Base-by-base conservation (phyloP, 768 basidiomycete species). In the Phylloporus arenicola region DNA sequence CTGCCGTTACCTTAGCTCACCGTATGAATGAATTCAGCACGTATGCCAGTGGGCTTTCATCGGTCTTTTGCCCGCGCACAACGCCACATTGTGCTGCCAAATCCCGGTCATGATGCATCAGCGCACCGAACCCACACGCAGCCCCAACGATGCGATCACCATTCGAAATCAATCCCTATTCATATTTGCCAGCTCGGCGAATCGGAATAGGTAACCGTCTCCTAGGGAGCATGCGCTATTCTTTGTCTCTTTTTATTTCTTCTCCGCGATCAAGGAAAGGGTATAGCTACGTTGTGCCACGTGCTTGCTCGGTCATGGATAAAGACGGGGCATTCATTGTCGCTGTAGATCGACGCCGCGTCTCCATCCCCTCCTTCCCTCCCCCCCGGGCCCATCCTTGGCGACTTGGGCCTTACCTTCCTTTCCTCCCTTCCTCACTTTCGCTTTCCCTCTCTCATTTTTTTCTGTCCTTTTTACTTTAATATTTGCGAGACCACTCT, bases 221-320 rank as follows among this genome's bases (percentile, higher is more conserved):
- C 34, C 40, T 44, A 19, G 43, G 43, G 30, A 44, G 30, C 43
- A 11, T 1, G 2, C 19, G n/a, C 20, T 44, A 30, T 19, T 44
- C 20, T n/a, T 16, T 16, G 13, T 24, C 40, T n/a, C n/a, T 41
- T 41, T 42, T 41, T 42, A n/a, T 42, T 22, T 25, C 22, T 43
- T 19, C 20, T 44, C 43, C 43, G 50, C 45, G 51, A 38, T 48
- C 4, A 44, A 54, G 55, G 55, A 44, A 60, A 44, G 17, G n/a
- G 11, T 24, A 39, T 47, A 44, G 12, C 58, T 33, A 48, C 44
- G 52, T 50, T 34, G 24, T 37, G 45, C 47, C 56, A 61, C 51
- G 59, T 55, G 60, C 9, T 25, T 25, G 1, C 11, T 41, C 37
- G 37, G 45, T n/a, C 35, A 19, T 8, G 33, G 7, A 38, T 47